These are phyloP conservation scores for Umbelopsis ramanniana DNA, from an alignment of 192 early-diverging fungal genomes.

Conservation along the genomic window DNA sequence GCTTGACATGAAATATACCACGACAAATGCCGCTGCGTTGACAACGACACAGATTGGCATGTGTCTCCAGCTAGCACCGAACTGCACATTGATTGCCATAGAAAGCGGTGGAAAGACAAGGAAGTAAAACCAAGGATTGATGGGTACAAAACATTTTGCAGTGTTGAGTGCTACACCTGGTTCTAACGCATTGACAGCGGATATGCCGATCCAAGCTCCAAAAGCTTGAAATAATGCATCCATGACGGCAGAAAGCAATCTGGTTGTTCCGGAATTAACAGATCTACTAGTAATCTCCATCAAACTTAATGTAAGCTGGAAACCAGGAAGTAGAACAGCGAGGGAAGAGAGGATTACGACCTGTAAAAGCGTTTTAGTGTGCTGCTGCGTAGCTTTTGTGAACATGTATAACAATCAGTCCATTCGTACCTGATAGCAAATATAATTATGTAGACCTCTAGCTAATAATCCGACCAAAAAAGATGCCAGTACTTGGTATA, in stretches of 20 bases:
- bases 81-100: constrained; percentile 47
- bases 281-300: constrained; percentile 45
- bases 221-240: constrained; percentile 48
- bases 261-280: constrained; percentile 43
- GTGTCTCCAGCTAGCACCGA: constrained; percentile 43
- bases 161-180: constrained; percentile 18
- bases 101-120: constrained; percentile 42
- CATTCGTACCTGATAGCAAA: constrained; percentile 31
- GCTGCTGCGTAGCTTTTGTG: too few relatives aligned
- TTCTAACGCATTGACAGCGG: constrained; percentile 35
- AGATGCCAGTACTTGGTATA: constrained; percentile 43
- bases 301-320: constrained; percentile 42
- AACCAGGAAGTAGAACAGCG: constrained; percentile 44
- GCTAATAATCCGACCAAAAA: constrained; percentile 45
- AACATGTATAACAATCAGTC: too few relatives aligned
- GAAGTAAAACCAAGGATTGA: constrained; percentile 44
- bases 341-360: constrained; percentile 40
- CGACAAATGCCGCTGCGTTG: constrained; percentile 40
- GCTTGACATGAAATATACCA: constrained; percentile 35
- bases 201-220: constrained; percentile 40
- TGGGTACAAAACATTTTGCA: constrained; percentile 33
- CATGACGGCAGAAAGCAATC: constrained; percentile 47
- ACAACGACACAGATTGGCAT: constrained; percentile 42
- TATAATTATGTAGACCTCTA: constrained; percentile 38
- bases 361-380: background rate